Evolutionary conservation across 2,329 filamentous ascomycete genomes (phyloP).

Genomic region (Epichloe uncinata): DNA sequence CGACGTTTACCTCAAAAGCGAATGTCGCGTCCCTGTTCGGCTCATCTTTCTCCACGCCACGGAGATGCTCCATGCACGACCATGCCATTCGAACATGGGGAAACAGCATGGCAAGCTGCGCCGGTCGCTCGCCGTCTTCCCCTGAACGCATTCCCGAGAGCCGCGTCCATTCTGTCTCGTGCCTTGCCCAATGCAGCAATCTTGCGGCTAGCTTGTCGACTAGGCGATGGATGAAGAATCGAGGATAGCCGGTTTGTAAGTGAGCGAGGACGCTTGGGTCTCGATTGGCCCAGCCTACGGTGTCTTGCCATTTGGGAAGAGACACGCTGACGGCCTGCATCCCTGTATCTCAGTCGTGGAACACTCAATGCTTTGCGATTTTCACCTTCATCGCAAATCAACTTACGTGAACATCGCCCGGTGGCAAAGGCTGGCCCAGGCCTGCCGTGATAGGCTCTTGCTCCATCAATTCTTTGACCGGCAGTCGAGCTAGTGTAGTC

Average conservation of each 20-base stretch:
- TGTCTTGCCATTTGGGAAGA: conserved; percentile 17
- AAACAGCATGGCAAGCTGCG: conserved; percentile 7
- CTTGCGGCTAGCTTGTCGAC: conserved; percentile 10
- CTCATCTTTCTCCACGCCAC: not conserved
- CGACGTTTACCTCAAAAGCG: not conserved
- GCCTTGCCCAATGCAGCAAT: conserved; percentile 10
- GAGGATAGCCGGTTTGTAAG: conserved; percentile 16
- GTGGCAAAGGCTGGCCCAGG: not conserved
- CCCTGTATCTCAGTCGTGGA: not conserved
- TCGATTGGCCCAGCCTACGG: conserved; percentile 11
- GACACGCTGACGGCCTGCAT: conserved; percentile 18
- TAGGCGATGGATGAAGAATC: conserved; percentile 15
- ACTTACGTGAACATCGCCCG: not conserved
- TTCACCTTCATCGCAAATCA: not conserved
- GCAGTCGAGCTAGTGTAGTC: too few relatives aligned
- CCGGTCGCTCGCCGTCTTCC: not conserved
- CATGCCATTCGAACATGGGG: conserved; percentile 1
- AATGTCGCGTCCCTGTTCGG: not conserved
- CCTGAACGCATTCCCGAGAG: too few relatives aligned
- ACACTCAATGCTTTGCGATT: not conserved
- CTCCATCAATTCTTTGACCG: not conserved
- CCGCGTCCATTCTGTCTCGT: not conserved
- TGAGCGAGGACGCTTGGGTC: conserved; percentile 10
- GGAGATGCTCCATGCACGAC: conserved; percentile 11
- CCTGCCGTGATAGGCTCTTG: not conserved